Evolutionary conservation across 495 filamentous ascomycete species (phyloP), one percentile per base, ranked within the genome.

Genomic region (Trichocladium uniseriatum): DNA sequence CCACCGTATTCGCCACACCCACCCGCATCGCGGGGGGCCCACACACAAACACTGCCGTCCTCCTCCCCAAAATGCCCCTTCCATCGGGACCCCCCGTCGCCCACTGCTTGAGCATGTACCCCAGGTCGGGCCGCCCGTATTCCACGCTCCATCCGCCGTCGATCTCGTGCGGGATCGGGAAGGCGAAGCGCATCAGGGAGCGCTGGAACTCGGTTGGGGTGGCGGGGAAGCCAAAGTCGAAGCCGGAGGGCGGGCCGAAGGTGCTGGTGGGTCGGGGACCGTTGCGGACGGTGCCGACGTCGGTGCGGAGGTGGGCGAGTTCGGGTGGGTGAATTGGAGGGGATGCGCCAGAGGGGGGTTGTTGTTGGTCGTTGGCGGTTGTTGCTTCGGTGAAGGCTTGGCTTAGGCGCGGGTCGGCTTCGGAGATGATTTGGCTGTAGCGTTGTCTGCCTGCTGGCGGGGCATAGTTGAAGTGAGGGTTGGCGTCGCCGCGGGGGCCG

Each of bases 31-130:
- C 69, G 18, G 87, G 83, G 22, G 91, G 89, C 0, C 92, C 89
- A 57, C 91, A 95, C 28, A 97, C 91, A 61, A 92, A 96, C 9
- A 96, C 86, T 55, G 91, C 94, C 0, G 90, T 89, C 46, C 90
- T 71, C 44, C 84, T 70, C 6, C 91, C 91, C 45, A 94, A 86
- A 29, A 78, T 82, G 35, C 83, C 77, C 16, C 74, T 63, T 10
- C 76, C 76, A 39, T 79, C 76, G 4, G 67, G 48, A 8, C 76
- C 76, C 18, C 74, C 75, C 15, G 73, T 78, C 0, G 87, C 87
- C 74, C 85, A 83, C 46, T 88, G 80, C 44, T 76, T 79, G 29
- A 97, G 74, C 76, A 94, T 88, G 61, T 83, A 84, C 2, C 85
- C 80, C 24, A 97, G 75, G 52, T 94, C 81, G 0, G 91, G 91